phyloP scores from a whole-genome alignment of 192 early-diverging fungal species.

The Rhizoclosmatium globosum region DNA sequence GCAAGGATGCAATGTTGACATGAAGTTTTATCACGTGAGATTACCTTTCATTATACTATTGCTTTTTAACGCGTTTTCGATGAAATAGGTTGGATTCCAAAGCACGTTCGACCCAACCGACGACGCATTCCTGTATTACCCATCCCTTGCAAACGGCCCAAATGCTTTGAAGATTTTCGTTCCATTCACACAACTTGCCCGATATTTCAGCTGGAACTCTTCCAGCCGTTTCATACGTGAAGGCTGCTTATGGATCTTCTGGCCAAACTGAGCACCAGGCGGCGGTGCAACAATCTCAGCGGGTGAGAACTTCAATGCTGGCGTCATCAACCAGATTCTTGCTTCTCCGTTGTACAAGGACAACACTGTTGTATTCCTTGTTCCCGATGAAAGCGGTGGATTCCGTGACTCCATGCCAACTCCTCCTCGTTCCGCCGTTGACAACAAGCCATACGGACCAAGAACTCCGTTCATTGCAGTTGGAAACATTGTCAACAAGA shows the following conservation, averaged over 20 bases:
- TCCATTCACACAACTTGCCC: neutral
- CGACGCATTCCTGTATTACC: slow-evolving; percentile 22
- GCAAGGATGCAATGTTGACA: neutral
- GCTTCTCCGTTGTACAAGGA: slow-evolving; percentile 1
- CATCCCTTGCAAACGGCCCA: neutral
- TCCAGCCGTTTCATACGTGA: slow-evolving; percentile 32
- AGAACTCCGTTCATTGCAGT: slow-evolving; percentile 29
- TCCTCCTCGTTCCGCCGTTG: slow-evolving; percentile 1
- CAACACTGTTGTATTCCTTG: slow-evolving; percentile 26
- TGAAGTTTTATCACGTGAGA: neutral
- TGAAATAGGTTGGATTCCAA: neutral
- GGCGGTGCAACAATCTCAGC: slow-evolving; percentile 14
- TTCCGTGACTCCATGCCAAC: slow-evolving; percentile 23
- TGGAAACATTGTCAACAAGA: slow-evolving; percentile 25
- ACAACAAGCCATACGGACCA: slow-evolving; percentile 16
- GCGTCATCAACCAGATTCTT: slow-evolving; percentile 23
- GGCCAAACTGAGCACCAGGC: slow-evolving; percentile 23
- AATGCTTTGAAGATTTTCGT: slow-evolving; percentile 13
- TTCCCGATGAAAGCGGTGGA: slow-evolving; percentile 29
- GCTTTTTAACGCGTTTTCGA: too few relatives aligned
- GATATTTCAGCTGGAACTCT: slow-evolving; percentile 21
- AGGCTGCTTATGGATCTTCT: neutral
- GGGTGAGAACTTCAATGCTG: slow-evolving; percentile 28
- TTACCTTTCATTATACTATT: too few relatives aligned
- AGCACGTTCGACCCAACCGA: slow-evolving; percentile 10